Base-by-base conservation (phyloP, 73 alveolate species). In the Paramecium primaurelia region DNA sequence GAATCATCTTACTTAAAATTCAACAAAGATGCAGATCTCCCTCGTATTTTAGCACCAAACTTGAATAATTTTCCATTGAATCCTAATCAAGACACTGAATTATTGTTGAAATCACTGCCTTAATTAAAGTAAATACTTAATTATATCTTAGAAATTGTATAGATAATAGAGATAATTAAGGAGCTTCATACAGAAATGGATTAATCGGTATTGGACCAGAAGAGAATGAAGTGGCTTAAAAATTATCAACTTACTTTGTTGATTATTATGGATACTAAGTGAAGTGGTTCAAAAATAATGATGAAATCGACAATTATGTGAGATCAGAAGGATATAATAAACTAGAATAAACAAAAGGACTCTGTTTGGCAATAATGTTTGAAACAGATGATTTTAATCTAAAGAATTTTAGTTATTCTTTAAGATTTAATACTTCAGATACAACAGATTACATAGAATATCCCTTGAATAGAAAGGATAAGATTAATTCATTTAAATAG, bases 341-440 rank as follows among this genome's bases (percentile, higher is more conserved):
- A 11, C 6, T 68, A 32, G 32, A 54, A 18, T 28, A 68, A 3
- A 11, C 84, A 6, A 0, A 26, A 26, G 40, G 49, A 32, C 64
- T 77, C 20, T 77, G 71, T 38, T 77, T 77, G 25, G 90, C 64
- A 77, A 49, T 77, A 3, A 49, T 77, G 10, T 45, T 77, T 32
- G 64, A 77, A 34, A 26, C 22, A 8, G 22, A 28, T 45, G 49
- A 77, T 8, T 18, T n/a, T n/a, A 18, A 8, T 32, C 20, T 32
- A 4, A 49, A 77, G 58, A 45, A 77, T 32, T 77, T 34, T 77
- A 77, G 49, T 14, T 77, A 77, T 11, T 11, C 90, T 1, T 77
- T 77, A 77, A 45, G 71, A 42, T 77, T 77, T 38, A 77, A 68
- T 14, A 68, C 84, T 12, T 68, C 84, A 32, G 84, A 77, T 45